These are phyloP conservation scores for Rhodamnia argentea DNA, from an alignment of 345 rosid species.

Conservation along the genomic window DNA sequence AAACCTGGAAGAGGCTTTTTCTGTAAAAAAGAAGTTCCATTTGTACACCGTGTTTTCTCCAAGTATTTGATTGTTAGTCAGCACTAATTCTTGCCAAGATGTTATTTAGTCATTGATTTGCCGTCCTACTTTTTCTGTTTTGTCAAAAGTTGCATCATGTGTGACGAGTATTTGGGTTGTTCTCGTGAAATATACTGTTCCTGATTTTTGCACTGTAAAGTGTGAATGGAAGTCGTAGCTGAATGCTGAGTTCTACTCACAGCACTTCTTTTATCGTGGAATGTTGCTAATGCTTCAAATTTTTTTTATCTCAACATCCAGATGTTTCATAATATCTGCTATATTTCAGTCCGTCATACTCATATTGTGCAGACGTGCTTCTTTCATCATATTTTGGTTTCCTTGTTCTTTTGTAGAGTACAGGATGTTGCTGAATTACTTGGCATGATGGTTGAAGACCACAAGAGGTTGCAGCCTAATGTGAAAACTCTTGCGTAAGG, in stretches of 20 bases:
- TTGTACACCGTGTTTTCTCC: neutral
- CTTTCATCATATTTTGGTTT: neutral
- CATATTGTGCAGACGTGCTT: neutral
- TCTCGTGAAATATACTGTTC: neutral
- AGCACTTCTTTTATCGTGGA: neutral
- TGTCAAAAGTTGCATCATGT: neutral
- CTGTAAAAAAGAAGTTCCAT: neutral
- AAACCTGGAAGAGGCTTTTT: neutral
- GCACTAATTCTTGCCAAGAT: neutral
- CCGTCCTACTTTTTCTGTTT: neutral
- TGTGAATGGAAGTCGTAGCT: neutral
- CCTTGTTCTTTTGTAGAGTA: slow-evolving; percentile 44
- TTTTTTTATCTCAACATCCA: neutral
- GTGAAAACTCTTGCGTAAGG: slow-evolving; percentile 82
- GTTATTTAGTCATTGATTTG: neutral
- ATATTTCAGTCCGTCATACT: neutral
- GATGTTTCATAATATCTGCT: neutral
- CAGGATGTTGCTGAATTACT: slow-evolving; percentile 96
- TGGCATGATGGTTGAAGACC: slow-evolving; percentile 97
- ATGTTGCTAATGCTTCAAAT: neutral
- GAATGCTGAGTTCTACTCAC: neutral
- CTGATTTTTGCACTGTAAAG: neutral
- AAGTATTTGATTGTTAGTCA: neutral
- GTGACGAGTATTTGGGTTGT: neutral
- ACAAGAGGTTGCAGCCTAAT: slow-evolving; percentile 85